Base-by-base conservation (phyloP, 345 rosid species). In the Murraya koenigii region DNA sequence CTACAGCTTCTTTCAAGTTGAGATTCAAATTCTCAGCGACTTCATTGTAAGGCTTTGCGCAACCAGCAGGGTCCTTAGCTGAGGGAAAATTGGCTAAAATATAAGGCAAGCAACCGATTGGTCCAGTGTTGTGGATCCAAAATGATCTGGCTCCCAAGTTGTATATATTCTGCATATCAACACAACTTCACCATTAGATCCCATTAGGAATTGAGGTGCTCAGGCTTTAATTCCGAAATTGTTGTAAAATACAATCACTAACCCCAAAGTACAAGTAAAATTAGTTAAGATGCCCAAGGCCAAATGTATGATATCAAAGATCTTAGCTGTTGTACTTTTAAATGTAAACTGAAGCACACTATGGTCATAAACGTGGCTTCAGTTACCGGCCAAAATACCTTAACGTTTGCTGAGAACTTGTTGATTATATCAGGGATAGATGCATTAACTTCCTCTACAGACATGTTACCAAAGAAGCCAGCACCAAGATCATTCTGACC, bases 41-140 rank as follows among this genome's bases (percentile, higher is more conserved):
- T 69, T 89, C 80, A 74, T 90, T 90, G 38, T 81, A 78, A 41
- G 80, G 79, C 68, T 28, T 84, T 9, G 77, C 88, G 66, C 97
- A 92, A 11, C 93, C 97, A 36, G 71, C 86, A 41, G 26, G 8
- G 70, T 92, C 92, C 49, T 66, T 77, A 1, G 82, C 78, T 10
- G 75, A 75, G 6, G 85, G 82, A 56, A 84, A 84, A 10, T 39
- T 20, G 20, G 66, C 76, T 13, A 89, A 55, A 66, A 78, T 47
- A 6, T 85, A 88, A 47, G 90, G 84, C 62, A 92, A 78, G 66
- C 97, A 90, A 5, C 97, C 93, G 32, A 90, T 80, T n/a, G 97
- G 97, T 35, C 94, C 94, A 10, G 97, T 92, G 77, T 84, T 87
- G 72, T 89, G 97, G 75, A 92, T 85, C 97, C 94, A 92, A 77